Evolutionary conservation across 2,329 filamentous ascomycete species (phyloP).

Genomic region (Cladosporium colombiae): DNA sequence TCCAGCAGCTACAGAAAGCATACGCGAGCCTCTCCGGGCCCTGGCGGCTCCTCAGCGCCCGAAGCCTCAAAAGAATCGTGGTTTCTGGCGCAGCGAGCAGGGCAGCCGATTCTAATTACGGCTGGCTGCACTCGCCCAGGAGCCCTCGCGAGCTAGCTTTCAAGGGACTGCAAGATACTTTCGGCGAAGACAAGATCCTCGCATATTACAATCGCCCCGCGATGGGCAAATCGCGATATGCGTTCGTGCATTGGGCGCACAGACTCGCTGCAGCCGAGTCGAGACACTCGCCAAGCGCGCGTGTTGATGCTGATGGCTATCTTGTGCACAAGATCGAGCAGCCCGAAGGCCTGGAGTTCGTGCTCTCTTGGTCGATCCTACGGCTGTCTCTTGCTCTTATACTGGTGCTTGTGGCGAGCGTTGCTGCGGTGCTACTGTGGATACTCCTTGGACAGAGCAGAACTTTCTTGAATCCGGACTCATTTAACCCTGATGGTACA

Average conservation of each 20-base stretch:
- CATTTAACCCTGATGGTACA: not conserved
- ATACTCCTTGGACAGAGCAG: conserved; percentile 38
- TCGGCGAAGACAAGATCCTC: conserved; percentile 44
- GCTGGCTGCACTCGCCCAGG: conserved; percentile 32
- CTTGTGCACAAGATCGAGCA: conserved; percentile 29
- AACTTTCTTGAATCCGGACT: conserved; percentile 1
- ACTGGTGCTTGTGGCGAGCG: conserved; percentile 32
- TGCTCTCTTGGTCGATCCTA: conserved; percentile 36
- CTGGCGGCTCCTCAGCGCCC: conserved; percentile 35
- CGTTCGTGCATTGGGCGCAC: conserved; percentile 48
- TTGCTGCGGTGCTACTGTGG: conserved; percentile 39
- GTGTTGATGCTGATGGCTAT: conserved; percentile 12
- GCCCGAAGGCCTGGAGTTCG: conserved; percentile 40
- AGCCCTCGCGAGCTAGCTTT: conserved; percentile 34
- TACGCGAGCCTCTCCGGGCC: conserved; percentile 34
- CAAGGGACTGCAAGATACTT: conserved; percentile 37
- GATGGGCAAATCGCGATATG: conserved; percentile 41
- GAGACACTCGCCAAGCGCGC: not conserved
- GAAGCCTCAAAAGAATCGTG: conserved; percentile 34
- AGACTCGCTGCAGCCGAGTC: conserved; percentile 34
- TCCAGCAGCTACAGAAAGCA: conserved; percentile 30
- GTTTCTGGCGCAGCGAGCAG: conserved; percentile 31
- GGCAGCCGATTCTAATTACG: conserved; percentile 32
- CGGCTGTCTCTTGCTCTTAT: conserved; percentile 35
- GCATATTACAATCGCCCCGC: conserved; percentile 38